Evolutionary conservation across 371 early-diverging fungal species (phyloP).

Genomic region (Mucor mucedo): DNA sequence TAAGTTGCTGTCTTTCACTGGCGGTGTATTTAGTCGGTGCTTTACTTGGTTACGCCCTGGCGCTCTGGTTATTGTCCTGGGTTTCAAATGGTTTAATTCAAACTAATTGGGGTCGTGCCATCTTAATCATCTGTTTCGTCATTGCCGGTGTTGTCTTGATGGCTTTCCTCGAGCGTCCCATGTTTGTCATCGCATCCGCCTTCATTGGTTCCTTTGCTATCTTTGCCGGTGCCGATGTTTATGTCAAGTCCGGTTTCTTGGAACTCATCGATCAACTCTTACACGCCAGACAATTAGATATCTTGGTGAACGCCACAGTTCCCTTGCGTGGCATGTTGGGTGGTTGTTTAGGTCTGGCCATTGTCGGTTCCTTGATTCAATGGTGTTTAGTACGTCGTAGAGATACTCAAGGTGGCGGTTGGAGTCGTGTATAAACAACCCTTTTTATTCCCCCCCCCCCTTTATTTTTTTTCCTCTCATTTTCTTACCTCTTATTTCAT

Average conservation of each 20-base stretch:
- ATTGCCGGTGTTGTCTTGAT: conserved; percentile 56
- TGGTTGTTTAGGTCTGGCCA: conserved; percentile 55
- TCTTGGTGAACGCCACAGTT: conserved; percentile 32
- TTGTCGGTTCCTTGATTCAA: conserved; percentile 60
- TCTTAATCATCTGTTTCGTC: conserved; percentile 54
- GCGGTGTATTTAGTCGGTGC: conserved; percentile 66
- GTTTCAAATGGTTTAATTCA: conserved; percentile 53
- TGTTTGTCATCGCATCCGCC: conserved; percentile 60
- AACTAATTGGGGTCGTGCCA: conserved; percentile 57
- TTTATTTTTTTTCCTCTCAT: conserved; percentile 5
- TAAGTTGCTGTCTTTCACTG: conserved; percentile 63
- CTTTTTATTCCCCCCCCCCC: background rate
- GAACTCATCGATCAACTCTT: conserved; percentile 38
- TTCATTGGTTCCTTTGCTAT: conserved; percentile 62
- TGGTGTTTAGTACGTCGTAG: conserved; percentile 39
- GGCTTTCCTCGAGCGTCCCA: conserved; percentile 56
- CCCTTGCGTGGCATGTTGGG: conserved; percentile 63
- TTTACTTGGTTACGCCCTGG: conserved; percentile 59
- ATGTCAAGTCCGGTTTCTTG: conserved; percentile 58
- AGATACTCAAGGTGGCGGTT: conserved; percentile 40
- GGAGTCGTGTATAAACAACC: conserved; percentile 43
- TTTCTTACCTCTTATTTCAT: background rate
- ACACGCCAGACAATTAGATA: conserved; percentile 32
- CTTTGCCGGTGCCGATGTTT: conserved; percentile 63
- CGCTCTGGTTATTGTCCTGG: conserved; percentile 65